A percentile compares a stretch with the other conserved stretches of the same genome.
phyloP scores from a whole-genome alignment of 1,139 yeast genomes.

The Nadsonia starkeyi-henricii region DNA sequence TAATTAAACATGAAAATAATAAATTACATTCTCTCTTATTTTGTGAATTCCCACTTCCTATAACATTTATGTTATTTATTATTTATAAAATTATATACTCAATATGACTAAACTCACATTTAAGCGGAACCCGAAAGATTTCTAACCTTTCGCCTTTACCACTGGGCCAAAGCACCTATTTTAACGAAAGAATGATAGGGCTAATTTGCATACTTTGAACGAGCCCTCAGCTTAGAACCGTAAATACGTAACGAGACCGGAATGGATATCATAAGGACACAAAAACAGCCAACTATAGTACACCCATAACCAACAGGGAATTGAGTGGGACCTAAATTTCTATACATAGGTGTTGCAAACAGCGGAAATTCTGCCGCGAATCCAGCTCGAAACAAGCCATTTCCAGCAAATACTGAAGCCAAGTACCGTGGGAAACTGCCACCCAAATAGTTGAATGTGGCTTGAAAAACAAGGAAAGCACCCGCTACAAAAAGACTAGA shows the following conservation, averaged over 20 bases:
- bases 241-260: slow-evolving; percentile 14
- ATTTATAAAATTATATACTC: no score
- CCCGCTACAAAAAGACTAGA: slow-evolving; percentile 71
- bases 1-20: no score
- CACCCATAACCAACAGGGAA: slow-evolving; percentile 51
- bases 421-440: slow-evolving; percentile 59
- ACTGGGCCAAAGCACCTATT: no score
- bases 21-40: no score
- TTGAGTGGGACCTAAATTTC: slow-evolving; percentile 29
- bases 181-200: no score
- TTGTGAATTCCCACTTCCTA: no score
- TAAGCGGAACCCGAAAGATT: no score
- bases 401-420: slow-evolving; percentile 49
- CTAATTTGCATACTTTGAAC: slow-evolving; percentile 18
- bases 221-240: slow-evolving; percentile 15
- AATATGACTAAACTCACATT: no score
- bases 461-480: slow-evolving; percentile 57
- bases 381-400: slow-evolving; percentile 36
- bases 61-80: no score
- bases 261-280: slow-evolving; percentile 31
- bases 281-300: slow-evolving; percentile 32
- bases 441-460: slow-evolving; percentile 57
- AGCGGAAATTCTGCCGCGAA: slow-evolving; percentile 52
- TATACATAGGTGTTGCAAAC: slow-evolving; percentile 40
- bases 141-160: no score